These are phyloP conservation scores for Gillenia trifoliata DNA, from an alignment of 306 rosid genomes.

Conservation along the genomic window DNA sequence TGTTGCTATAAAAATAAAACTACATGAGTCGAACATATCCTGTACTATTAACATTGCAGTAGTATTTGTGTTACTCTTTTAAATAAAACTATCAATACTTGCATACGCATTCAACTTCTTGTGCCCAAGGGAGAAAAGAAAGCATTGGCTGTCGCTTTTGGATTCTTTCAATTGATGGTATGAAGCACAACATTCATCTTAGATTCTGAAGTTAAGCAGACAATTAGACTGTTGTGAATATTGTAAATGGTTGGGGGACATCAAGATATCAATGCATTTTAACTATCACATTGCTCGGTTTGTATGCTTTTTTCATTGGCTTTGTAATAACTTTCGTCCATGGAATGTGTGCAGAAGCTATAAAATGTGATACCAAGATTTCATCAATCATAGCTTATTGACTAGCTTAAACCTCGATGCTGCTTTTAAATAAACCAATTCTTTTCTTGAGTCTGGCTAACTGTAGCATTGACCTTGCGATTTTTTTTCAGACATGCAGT, in stretches of 20 bases:
- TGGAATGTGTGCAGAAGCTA: background rate
- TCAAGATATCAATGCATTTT: background rate
- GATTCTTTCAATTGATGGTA: background rate
- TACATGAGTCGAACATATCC: background rate
- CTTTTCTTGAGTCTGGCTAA: background rate
- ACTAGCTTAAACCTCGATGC: background rate
- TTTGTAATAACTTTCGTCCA: background rate
- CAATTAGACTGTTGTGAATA: background rate
- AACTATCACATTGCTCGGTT: background rate
- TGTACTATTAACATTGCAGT: background rate
- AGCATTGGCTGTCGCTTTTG: background rate
- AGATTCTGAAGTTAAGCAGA: background rate
- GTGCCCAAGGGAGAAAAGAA: background rate
- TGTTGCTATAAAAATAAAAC: background rate
- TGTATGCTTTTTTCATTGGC: background rate
- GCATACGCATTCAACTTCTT: background rate
- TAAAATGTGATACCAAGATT: background rate
- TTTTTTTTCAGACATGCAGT: slow-evolving; percentile 18
- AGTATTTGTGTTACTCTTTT: background rate
- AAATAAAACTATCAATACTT: background rate
- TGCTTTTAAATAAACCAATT: background rate
- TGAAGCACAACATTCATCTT: background rate
- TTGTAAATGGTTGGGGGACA: background rate
- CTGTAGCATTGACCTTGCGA: background rate
- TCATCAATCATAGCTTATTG: background rate